phyloP scores from a whole-genome alignment of 2,329 filamentous ascomycete genomes.

The Ophiostoma perfectum region DNA sequence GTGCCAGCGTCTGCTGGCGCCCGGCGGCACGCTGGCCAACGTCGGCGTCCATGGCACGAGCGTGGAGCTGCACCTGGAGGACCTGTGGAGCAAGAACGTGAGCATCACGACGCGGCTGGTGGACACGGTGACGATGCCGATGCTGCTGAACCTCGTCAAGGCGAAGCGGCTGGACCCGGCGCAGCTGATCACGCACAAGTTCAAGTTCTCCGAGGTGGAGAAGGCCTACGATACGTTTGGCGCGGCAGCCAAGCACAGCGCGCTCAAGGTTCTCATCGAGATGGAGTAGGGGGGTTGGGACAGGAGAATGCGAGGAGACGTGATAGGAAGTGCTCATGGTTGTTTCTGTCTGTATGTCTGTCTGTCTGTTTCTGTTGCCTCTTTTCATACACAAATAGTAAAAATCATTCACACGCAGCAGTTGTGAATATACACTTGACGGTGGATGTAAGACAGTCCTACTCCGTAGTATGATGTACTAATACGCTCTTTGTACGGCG shows the following conservation, averaged over 20 bases:
- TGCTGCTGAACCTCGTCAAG: conserved; percentile 43
- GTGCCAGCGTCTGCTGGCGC: conserved; percentile 48
- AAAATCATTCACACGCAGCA: too few species aligned
- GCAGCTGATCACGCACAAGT: conserved; percentile 43
- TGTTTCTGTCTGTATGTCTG: background rate
- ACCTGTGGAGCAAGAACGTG: conserved; percentile 51
- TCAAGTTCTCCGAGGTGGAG: conserved; percentile 40
- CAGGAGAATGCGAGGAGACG: too few species aligned
- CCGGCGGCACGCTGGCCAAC: conserved; percentile 51
- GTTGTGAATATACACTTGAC: background rate
- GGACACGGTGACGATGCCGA: conserved; percentile 44
- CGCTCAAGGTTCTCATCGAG: conserved; percentile 42
- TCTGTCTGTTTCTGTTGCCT: too few species aligned
- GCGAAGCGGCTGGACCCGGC: conserved; percentile 39
- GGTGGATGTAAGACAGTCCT: too few species aligned
- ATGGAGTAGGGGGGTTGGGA: conserved; percentile 23
- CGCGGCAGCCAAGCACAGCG: conserved; percentile 38
- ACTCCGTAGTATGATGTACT: too few species aligned
- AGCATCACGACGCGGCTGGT: conserved; percentile 46
- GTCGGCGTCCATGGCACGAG: conserved; percentile 54
- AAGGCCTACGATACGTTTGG: conserved; percentile 42
- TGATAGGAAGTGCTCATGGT: background rate
- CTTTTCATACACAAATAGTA: too few species aligned
- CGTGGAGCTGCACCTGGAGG: conserved; percentile 48
- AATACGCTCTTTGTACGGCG: too few species aligned